Percentiles rank a stretch among this genome's conserved stretches.
Evolutionary conservation across 352 stramenopile species (phyloP).

Genomic region (Peronosclerospora sorghi): DNA sequence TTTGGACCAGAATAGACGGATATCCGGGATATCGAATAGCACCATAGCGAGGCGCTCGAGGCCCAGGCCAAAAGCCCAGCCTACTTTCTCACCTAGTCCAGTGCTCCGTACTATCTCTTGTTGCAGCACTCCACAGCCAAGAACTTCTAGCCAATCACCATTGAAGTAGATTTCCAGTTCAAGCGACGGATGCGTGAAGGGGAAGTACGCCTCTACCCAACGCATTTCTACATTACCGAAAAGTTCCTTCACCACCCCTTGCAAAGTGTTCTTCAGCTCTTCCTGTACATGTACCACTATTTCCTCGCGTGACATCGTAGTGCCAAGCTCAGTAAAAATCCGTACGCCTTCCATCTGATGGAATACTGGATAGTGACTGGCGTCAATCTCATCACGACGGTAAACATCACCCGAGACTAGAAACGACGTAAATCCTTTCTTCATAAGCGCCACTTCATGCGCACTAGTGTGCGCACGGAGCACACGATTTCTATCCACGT

Average conservation of each 20-base stretch:
- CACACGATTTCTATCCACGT: conserved; percentile 71
- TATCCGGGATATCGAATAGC: conserved; percentile 98
- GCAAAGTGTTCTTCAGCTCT: conserved; percentile 93
- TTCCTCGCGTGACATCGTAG: conserved; percentile 45
- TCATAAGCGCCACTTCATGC: conserved; percentile 89
- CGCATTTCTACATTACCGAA: conserved; percentile 91
- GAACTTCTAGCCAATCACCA: conserved; percentile 97
- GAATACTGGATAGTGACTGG: conserved; percentile 98
- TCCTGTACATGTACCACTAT: conserved; percentile 74
- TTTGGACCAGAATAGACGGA: conserved; percentile 98
- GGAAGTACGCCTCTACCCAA: conserved; percentile 99
- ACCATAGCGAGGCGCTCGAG: conserved; percentile 98
- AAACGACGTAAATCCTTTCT: conserved; percentile 84
- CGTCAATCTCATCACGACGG: conserved; percentile 97
- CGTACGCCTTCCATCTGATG: conserved; percentile 98
- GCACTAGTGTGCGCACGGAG: conserved; percentile 87
- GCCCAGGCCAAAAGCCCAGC: conserved; percentile 98
- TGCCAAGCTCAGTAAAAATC: conserved; percentile 84
- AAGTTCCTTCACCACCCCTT: conserved; percentile 90
- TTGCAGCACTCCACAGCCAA: conserved; percentile 96
- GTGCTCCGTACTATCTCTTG: conserved; percentile 89
- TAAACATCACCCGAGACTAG: conserved; percentile 94
- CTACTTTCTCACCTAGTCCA: conserved; percentile 76
- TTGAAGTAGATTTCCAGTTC: conserved; percentile 99
- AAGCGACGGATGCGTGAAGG: conserved; percentile 97